Evolutionary conservation across 208 protist genomes (phyloP).

Genomic region (Vickermania spadyakhi): DNA sequence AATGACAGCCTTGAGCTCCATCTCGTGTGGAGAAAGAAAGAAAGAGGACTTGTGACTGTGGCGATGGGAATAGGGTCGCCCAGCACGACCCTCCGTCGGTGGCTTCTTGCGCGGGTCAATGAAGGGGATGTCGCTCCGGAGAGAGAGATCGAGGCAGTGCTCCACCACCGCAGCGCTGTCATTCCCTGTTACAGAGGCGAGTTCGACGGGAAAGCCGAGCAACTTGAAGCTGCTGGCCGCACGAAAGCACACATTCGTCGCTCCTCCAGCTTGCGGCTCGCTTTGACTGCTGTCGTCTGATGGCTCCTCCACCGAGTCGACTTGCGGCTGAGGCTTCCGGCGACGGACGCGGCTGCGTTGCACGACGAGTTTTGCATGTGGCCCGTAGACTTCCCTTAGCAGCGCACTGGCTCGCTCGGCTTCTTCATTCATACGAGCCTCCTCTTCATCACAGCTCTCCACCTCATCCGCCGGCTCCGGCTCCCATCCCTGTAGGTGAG

Average conservation of each 20-base stretch:
- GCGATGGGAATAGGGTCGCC: constrained; percentile 1
- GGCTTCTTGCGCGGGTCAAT: constrained; percentile 16
- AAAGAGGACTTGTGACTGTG: constrained; percentile 1
- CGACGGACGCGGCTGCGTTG: constrained; percentile 25
- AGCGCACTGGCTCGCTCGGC: constrained; percentile 36
- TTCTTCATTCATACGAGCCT: constrained; percentile 7
- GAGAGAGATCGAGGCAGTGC: constrained; percentile 47
- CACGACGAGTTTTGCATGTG: constrained; percentile 62
- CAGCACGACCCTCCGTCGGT: background rate
- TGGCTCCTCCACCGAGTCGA: background rate
- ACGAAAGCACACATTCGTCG: constrained; percentile 28
- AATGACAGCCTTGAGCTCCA: constrained; percentile 61
- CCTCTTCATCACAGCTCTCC: background rate
- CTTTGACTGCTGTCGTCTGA: too few relatives aligned
- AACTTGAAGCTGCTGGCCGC: constrained; percentile 71
- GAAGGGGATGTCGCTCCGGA: constrained; percentile 74
- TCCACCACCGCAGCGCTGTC: constrained; percentile 34
- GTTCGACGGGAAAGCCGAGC: constrained; percentile 78
- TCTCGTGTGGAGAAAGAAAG: constrained; percentile 41
- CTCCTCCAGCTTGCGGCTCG: too few relatives aligned
- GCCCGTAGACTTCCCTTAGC: constrained; percentile 57
- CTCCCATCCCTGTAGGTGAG: too few relatives aligned
- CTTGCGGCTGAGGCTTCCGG: background rate
- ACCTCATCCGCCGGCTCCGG: too few relatives aligned
- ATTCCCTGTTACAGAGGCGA: constrained; percentile 46